Base-by-base conservation (phyloP, 176 grass and related monocot species). In the Alloteropsis semialata region DNA sequence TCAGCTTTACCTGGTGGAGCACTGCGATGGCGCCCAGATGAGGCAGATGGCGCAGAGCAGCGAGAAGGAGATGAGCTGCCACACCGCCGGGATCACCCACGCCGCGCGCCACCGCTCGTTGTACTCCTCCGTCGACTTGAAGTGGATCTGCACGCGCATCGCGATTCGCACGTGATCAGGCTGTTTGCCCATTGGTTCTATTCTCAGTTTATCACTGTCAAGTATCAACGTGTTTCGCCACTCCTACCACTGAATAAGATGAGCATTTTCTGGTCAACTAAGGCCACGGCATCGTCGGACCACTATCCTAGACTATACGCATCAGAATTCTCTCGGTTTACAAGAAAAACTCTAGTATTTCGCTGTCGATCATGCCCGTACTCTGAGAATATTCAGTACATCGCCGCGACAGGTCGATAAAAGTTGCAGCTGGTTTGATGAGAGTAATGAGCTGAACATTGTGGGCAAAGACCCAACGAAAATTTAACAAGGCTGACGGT, bases 11-110 rank as follows among this genome's bases (percentile, higher is more conserved):
- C 90, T 92, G 24, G 56, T 81, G 0, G 94, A 89, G 54, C 78
- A 86, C 8, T 88, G 84, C 6, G 94, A 94, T 0, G 94, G 94
- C 73, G 87, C 86, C 94, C 89, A 97, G 8, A 91, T 21, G 72
- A 81, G 65, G 77, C 94, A 97, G 43, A 92, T 43, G 56, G 79
- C 74, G 72, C 91, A 97, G 73, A 97, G 87, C 43, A 97, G 81
- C 25, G 82, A 67, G 79, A 97, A 97, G 48, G 89, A 97, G 84
- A 97, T 87, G 82, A 94, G 68, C 81, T 97, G 91, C 94, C 94
- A 97, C 68, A 78, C 75, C 32, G 91, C 89, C 56, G 87, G 91
- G 86, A 97, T 94, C 9, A 93, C 74, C 94, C 94, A 97, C 21
- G 94, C 87, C 7, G 69, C 90, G 62, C 86, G 88, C 91, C 94